These are phyloP conservation scores for Fusarium sp. DNA, from an alignment of 2,329 filamentous ascomycete genomes.

Conservation along the genomic window DNA sequence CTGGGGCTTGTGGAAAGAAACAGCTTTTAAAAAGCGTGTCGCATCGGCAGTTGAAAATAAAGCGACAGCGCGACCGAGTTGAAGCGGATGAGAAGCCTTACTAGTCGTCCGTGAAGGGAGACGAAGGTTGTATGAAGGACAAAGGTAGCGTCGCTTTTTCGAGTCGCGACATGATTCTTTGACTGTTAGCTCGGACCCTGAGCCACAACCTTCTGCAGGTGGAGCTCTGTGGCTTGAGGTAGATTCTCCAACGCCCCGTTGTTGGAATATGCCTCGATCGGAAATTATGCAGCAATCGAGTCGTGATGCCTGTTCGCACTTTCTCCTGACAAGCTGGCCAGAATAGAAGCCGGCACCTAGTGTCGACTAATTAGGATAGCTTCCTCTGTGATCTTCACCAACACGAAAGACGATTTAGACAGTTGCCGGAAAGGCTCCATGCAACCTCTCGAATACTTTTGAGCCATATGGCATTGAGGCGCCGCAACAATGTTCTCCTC, in stretches of 20 bases:
- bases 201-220: neutral
- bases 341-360: conserved; percentile 5
- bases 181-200: conserved; percentile 6
- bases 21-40: neutral
- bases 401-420: conserved; percentile 5
- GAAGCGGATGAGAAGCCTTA: neutral
- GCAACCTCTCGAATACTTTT: conserved; percentile 17
- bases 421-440: conserved; percentile 25
- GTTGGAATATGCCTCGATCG: neutral
- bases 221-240: neutral
- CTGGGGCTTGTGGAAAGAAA: neutral
- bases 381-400: conserved; percentile 10
- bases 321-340: conserved; percentile 43
- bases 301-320: neutral
- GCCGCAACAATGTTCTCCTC: conserved; percentile 68
- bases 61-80: neutral
- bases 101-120: neutral
- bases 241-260: neutral
- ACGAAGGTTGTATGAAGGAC: conserved; percentile 6
- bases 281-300: conserved; percentile 39
- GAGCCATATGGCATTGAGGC: conserved; percentile 47
- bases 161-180: conserved; percentile 35
- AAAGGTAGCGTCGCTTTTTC: neutral
- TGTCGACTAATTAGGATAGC: conserved; percentile 29
- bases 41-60: conserved; percentile 1